Evolutionary conservation across 2,329 filamentous ascomycete species (phyloP), one percentile per base, ranked within the genome.

Genomic region (Pyricularia grisea): DNA sequence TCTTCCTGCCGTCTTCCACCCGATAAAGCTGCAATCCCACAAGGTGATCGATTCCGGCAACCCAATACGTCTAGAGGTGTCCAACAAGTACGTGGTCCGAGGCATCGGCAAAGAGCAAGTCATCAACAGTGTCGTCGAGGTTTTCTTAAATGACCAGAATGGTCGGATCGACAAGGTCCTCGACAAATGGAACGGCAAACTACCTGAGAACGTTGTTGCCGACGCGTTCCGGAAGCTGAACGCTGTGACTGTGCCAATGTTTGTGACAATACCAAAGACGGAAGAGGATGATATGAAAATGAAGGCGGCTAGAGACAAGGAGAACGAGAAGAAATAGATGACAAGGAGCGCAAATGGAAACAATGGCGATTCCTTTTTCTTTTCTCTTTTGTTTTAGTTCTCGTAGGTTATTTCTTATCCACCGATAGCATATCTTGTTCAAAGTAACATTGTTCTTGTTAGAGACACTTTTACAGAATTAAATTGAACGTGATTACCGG

Each of bases 11-110:
- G 83, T 86, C 2, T 90, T 90, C 75, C 80, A 78, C 64, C 81
- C 86, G 66, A 89, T 89, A 72, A 79, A 85, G 74, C 82, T 86
- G 30, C 78, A 86, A 65, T 78, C 80, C 50, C 83, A 88, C 74
- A 75, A 79, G 58, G 86, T 90, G 12, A 85, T 78, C 0, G 81
- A 79, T 20, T 76, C 79, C 0, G 86, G 87, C 0, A 88, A 90
- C 72, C 87, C 88, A 0, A 88, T 90, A 60, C 77, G 81, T 70
- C 77, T 90, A 73, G 80, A 87, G 23, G 71, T 80, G 60, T 71
- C 71, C 70, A 80, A 80, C 72, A 76, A 73, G 67, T 80, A 80
- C 70, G 74, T 75, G 3, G 71, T 80, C 63, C 78, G 76, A 71
- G 76, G 75, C 9, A 71, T 79, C 68, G 74, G 74, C 67, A 74